Evolutionary conservation across 345 rosid genomes (phyloP).

Genomic region (Lepidium sativum): DNA sequence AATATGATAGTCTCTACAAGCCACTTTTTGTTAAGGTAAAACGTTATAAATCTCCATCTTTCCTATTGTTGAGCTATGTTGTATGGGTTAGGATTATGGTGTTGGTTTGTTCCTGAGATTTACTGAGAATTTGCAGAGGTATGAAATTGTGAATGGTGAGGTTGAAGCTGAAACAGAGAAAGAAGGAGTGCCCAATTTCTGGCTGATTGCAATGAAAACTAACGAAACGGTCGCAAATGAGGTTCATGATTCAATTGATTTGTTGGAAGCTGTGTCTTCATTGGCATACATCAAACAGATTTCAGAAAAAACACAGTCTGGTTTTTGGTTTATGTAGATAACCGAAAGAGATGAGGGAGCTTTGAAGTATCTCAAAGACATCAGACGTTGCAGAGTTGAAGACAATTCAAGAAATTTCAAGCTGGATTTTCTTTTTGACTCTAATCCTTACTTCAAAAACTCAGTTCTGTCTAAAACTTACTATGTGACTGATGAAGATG

Average conservation of each 20-base stretch:
- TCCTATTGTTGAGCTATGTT: background rate
- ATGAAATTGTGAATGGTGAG: constrained; percentile 26
- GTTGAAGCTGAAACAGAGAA: constrained; percentile 20
- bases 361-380: constrained; percentile 71
- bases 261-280: background rate
- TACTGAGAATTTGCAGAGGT: constrained; percentile 21
- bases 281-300: background rate
- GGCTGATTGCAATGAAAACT: constrained; percentile 89
- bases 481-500: constrained; percentile 84
- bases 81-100: background rate
- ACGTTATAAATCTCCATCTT: background rate
- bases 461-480: constrained; percentile 73
- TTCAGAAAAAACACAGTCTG: background rate
- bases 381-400: constrained; percentile 59
- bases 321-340: constrained; percentile 33
- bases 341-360: constrained; percentile 89
- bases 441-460: constrained; percentile 83
- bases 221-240: constrained; percentile 81
- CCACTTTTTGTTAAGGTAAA: constrained; percentile 18
- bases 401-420: constrained; percentile 80
- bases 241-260: background rate
- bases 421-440: constrained; percentile 77
- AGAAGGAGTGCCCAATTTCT: constrained; percentile 84
- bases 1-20: constrained; percentile 16
- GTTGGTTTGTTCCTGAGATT: background rate